These are phyloP conservation scores for Aspergillus neoniger DNA, from an alignment of 2,329 filamentous ascomycete species.

Conservation along the genomic window DNA sequence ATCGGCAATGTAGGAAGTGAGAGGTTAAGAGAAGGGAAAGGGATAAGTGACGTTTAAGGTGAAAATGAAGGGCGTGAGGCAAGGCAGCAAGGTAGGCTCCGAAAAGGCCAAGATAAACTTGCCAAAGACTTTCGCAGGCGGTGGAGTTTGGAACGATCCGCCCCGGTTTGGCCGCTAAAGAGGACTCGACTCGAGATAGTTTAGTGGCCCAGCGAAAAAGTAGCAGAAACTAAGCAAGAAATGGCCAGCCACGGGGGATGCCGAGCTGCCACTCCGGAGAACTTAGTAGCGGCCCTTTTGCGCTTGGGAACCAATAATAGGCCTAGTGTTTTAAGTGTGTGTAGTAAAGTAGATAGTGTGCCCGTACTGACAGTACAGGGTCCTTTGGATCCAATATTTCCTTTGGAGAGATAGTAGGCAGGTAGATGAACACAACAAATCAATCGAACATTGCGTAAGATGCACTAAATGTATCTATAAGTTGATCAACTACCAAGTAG, in stretches of 20 bases:
- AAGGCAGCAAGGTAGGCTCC: slow-evolving; percentile 10
- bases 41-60: background rate
- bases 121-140: slow-evolving; percentile 18
- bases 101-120: slow-evolving; percentile 12
- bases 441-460: too few relatives aligned
- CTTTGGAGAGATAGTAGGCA: too few relatives aligned
- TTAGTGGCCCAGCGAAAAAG: slow-evolving; percentile 13
- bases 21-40: background rate
- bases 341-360: background rate
- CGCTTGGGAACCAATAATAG: slow-evolving; percentile 5
- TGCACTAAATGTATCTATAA: too few relatives aligned
- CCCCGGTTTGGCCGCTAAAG: slow-evolving; percentile 14
- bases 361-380: background rate
- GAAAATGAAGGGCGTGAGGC: slow-evolving; percentile 11
- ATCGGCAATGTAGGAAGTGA: background rate
- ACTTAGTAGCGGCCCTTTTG: background rate
- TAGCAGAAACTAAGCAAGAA: background rate
- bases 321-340: background rate
- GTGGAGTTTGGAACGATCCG: slow-evolving; percentile 20
- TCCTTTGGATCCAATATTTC: too few relatives aligned
- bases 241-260: background rate
- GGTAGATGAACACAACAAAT: too few relatives aligned
- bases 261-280: slow-evolving; percentile 1
- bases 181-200: too few relatives aligned
- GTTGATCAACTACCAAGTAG: too few relatives aligned